Percentiles rank a stretch among this genome's conserved stretches.
These are phyloP conservation scores for Coemansia umbellata DNA, from an alignment of 192 early-diverging fungal species.

Conservation along the genomic window DNA sequence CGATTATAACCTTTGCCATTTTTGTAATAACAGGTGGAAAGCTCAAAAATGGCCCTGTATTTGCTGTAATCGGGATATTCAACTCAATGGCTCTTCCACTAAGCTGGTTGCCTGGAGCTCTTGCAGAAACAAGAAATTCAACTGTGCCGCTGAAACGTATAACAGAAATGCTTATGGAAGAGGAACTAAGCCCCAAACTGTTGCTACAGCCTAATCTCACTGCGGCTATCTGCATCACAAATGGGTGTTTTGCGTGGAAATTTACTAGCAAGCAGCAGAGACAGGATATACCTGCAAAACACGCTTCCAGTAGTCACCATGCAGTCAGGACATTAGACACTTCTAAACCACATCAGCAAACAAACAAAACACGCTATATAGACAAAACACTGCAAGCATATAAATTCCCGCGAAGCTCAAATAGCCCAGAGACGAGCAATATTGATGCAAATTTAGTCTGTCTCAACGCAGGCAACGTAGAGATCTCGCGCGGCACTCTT, in stretches of 20 bases:
- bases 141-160: constrained; percentile 34
- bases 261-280: background rate
- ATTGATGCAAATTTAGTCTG: background rate
- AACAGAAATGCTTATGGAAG: constrained; percentile 26
- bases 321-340: background rate
- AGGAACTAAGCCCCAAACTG: constrained; percentile 17
- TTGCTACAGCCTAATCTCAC: constrained; percentile 4
- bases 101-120: constrained; percentile 40
- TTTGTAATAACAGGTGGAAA: constrained; percentile 18
- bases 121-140: constrained; percentile 40
- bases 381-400: constrained; percentile 7
- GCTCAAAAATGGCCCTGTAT: constrained; percentile 32
- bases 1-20: constrained; percentile 35
- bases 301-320: no score
- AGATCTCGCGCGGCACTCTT: constrained; percentile 52
- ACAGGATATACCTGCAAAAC: background rate
- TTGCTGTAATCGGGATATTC: constrained; percentile 49
- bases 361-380: background rate
- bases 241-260: constrained; percentile 32
- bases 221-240: constrained; percentile 15
- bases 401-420: constrained; percentile 1
- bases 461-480: constrained; percentile 43
- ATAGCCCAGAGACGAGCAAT: background rate
- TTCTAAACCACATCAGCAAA: background rate
- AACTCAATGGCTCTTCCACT: constrained; percentile 41